A percentile compares a stretch with the other conserved stretches of the same genome.
phyloP scores from a whole-genome alignment of 202 grass and related monocot genomes.

The Carex sylvatica region DNA sequence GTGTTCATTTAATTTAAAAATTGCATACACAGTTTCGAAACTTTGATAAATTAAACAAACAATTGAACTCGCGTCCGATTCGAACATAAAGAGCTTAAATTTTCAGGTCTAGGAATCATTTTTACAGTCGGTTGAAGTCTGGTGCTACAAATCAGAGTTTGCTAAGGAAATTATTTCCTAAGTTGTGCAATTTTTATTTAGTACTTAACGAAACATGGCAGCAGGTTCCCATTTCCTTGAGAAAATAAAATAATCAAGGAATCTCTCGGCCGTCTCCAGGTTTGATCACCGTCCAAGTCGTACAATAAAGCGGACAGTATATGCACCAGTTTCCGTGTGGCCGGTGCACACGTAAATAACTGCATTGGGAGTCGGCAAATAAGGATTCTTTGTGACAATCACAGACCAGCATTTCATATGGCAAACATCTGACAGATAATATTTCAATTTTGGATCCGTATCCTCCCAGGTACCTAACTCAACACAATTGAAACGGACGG shows the following conservation, averaged over 20 bases:
- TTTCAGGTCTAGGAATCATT: too few species aligned
- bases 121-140: too few species aligned
- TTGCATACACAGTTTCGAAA: not conserved
- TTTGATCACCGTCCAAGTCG: conserved; percentile 19
- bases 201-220: too few species aligned
- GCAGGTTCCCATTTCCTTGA: not conserved
- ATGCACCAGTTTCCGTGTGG: not conserved
- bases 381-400: not conserved
- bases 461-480: too few species aligned
- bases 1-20: not conserved
- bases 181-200: too few species aligned
- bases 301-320: not conserved
- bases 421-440: not conserved
- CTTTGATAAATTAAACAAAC: too few species aligned
- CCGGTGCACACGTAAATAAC: not conserved
- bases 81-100: too few species aligned
- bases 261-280: not conserved
- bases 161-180: too few species aligned
- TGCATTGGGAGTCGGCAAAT: not conserved
- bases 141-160: too few species aligned
- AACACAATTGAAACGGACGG: too few species aligned
- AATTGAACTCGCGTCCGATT: not conserved
- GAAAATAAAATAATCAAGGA: not conserved
- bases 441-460: too few species aligned
- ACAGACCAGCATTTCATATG: not conserved